Conservation (phyloP, 2,329 filamentous ascomycete genomes). For the Penicillium oxalicum region DNA sequence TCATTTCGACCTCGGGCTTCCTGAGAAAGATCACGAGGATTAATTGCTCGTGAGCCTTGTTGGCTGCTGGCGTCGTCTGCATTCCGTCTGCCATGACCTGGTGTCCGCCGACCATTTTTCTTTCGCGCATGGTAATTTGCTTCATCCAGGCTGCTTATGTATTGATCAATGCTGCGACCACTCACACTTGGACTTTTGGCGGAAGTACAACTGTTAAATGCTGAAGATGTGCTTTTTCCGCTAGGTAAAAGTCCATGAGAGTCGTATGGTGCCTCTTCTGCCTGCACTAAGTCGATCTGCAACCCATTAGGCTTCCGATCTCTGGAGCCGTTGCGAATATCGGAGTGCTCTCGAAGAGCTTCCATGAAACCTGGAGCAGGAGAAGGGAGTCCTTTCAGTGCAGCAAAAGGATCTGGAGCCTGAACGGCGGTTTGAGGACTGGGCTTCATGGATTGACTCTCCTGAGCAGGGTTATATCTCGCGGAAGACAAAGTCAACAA, state of each 20-base stretch:
- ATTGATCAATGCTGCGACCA: conserved; percentile 68
- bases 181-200: conserved; percentile 54
- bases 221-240: conserved; percentile 33
- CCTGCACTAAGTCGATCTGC: conserved; percentile 54
- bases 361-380: conserved; percentile 60
- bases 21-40: conserved; percentile 58
- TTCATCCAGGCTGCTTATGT: conserved; percentile 78
- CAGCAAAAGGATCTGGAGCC: conserved; percentile 57
- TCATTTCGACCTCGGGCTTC: conserved; percentile 61
- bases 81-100: conserved; percentile 49
- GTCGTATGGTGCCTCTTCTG: conserved; percentile 47
- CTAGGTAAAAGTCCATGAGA: conserved; percentile 49
- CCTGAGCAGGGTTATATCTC: conserved; percentile 40
- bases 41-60: conserved; percentile 46
- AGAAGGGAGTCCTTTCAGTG: conserved; percentile 58
- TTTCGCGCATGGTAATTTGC: conserved; percentile 59
- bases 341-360: conserved; percentile 54
- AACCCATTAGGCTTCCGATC: conserved; percentile 74
- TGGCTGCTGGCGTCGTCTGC: conserved; percentile 42
- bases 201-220: conserved; percentile 44
- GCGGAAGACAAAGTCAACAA: conserved; percentile 39
- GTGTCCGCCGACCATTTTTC: conserved; percentile 40
- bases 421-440: conserved; percentile 61
- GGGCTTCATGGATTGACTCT: conserved; percentile 29
- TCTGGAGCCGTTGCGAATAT: conserved; percentile 56